Evolutionary conservation across 83 land plant species (phyloP), one percentile per base, ranked within the genome.

Genomic region (Diphasiastrum complanatum): DNA sequence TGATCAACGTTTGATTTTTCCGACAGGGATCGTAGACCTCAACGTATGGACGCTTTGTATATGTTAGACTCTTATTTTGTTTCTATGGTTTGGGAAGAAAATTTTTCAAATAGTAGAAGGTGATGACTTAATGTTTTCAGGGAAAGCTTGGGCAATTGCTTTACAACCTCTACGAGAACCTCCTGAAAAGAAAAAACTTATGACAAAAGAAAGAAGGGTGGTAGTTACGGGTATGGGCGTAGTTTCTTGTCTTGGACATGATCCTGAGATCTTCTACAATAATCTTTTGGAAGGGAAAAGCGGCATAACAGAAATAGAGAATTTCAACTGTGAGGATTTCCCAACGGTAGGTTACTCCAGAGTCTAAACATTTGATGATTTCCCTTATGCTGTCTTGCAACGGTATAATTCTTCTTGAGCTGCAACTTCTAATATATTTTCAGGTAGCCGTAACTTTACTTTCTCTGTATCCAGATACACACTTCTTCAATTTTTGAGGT

Each of bases 141-240:
- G 86, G 30, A 82, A 76, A 52, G 69, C 78, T 22, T 72, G 74
- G 77, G 83, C 86, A 11, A 71, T 86, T 25, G 82, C 89, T 19
- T 64, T 80, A 49, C 74, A 89, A 61, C 83, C 95, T 25, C 67
- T 66, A 24, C 70, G 74, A 45, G 95, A 67, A 64, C 63, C 66
- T n/a, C 18, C 62, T 18, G 71, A 65, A 37, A 81, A 73, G 51
- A 83, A 78, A 61, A 84, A 73, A 71, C 60, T 65, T 43, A 40
- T 30, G 16, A 69, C 79, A 4, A 71, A 75, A 47, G 72, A 78
- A 57, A 80, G 95, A 63, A 84, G 97, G 71, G 95, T 92, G 14
- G 97, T 92, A 8, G 87, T 92, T 27, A 92, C 97, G 20, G 97
- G 97, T 19, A 77, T 92, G 90, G 97, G 97, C 32, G 81, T 92